Evolutionary conservation across 2,329 filamentous ascomycete genomes (phyloP), one percentile per base, ranked within the genome.

Genomic region (Phialophora verrucosa): DNA sequence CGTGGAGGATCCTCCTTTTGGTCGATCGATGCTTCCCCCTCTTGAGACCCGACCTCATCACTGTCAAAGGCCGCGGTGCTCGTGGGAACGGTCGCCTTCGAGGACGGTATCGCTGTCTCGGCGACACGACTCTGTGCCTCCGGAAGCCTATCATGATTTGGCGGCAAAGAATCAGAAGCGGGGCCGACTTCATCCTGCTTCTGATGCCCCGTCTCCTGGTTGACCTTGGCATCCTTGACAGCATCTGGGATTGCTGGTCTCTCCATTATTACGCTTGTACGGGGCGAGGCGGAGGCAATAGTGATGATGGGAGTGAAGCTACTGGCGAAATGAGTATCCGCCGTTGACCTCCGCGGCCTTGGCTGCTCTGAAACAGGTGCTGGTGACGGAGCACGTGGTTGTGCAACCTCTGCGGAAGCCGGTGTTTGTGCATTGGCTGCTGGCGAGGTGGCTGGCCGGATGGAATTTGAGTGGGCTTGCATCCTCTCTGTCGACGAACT

Each of bases 281-380:
- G 68, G 20, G 71, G 69, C 25, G 66, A 63, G 27, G 64, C 63
- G 20, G 68, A 66, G 20, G 64, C 66, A 29, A 71, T 47, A 23
- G 68, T 71, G 55, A 49, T 73, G 57, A 73, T 65, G 8, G 65
- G 58, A 7, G 71, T 71, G 58, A 72, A 71, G n/a, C 47, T 50
- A 59, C 58, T 71, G 3, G 49, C 54, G n/a, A 55, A 57, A 35
- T 35, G 44, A 38, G n/a, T 11, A 42, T 50, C 17, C n/a, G 49
- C 38, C 42, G 54, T 25, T 20, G 17, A 20, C 35, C 58, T 61
- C 49, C 59, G 35, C 54, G 64, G 17, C 10, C 31, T 56, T 27
- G 59, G 31, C 38, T 25, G 23, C 27, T 62, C 49, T 62, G 64
- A 59, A 29, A 42, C 58, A 55, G 51, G n/a, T 23, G 60, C 49